Evolutionary conservation across 192 early-diverging fungal species (phyloP), one percentile per base, ranked within the genome.

Genomic region (Allomyces arbusculus): DNA sequence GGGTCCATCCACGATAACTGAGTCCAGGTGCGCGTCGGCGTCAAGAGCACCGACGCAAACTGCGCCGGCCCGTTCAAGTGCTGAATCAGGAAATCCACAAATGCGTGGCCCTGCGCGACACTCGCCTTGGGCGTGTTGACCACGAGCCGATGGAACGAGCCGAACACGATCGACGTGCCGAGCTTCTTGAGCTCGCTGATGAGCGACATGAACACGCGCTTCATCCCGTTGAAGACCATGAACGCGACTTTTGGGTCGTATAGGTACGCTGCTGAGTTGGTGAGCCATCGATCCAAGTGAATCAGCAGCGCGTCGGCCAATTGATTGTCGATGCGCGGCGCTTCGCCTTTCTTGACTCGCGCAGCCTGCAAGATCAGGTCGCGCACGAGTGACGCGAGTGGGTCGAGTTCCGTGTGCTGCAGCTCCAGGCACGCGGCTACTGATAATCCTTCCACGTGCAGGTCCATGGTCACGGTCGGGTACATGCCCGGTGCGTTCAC

Each of bases 1-100:
- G 74, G 72, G 70, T 98, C 91, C 89, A 93, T 91, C 95, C 95
- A 98, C 45, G 94, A 55, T 66, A 94, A 64, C 45, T 85, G 80
- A 28, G 85, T 79, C 88, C 89, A 98, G 66, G 84, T 89, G 66
- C 82, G 74, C 26, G 78, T 73, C n/a, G 81, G 76, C 11, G 80
- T 73, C 65, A 98, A 62, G 63, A 85, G 80, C 4, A 98, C 64
- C 44, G 80, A 76, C 67, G 85, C 81, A 73, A 95, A 93, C 12
- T 91, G 69, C 10, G 83, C 85, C 67, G 88, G 88, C 40, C 76
- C 78, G 24, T 76, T 72, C 19, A 95, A 78, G 6, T 85, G 84
- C 23, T 83, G 79, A 25, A 83, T 63, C 5, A 94, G 70, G 69
- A 91, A 96, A 22, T 75, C 75, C 10, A 84, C 75, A 62, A 92